A percentile compares a stretch with the other conserved stretches of the same genome.
phyloP scores from a whole-genome alignment of 2,329 filamentous ascomycete species.

The Clonostachys rhizophaga region DNA sequence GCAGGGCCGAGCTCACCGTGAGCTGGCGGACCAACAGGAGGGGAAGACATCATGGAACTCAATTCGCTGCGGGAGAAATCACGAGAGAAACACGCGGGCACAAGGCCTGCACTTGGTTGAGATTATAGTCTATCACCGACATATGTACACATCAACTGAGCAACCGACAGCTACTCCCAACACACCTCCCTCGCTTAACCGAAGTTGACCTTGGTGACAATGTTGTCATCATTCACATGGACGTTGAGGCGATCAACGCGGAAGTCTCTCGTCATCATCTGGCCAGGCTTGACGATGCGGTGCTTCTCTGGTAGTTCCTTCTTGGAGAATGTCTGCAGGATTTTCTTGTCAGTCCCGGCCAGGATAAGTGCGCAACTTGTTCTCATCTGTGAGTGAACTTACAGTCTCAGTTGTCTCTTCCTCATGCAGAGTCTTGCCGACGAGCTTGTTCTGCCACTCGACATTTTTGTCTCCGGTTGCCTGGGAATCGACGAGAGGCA shows the following conservation, averaged over 20 bases:
- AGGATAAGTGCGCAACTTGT: not conserved
- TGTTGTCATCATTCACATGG: constrained; percentile 54
- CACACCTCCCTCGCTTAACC: constrained; percentile 26
- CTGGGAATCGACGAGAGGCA: constrained; percentile 63
- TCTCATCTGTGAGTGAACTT: constrained; percentile 10
- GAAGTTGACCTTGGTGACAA: constrained; percentile 53
- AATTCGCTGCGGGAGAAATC: too few relatives aligned
- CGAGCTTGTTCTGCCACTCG: constrained; percentile 57
- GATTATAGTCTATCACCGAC: too few relatives aligned
- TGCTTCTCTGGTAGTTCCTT: constrained; percentile 51
- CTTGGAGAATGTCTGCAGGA: constrained; percentile 51
- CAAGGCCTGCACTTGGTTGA: too few relatives aligned
- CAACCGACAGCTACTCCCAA: not conserved
- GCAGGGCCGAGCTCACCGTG: too few relatives aligned
- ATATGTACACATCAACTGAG: too few relatives aligned
- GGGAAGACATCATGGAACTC: too few relatives aligned
- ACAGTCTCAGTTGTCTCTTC: constrained; percentile 46
- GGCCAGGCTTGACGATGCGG: constrained; percentile 51
- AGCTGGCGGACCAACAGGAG: too few relatives aligned
- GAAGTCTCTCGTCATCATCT: constrained; percentile 55
- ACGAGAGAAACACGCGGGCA: too few relatives aligned
- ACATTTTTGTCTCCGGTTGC: constrained; percentile 44
- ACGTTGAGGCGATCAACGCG: constrained; percentile 51
- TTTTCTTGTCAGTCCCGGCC: not conserved
- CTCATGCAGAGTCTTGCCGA: constrained; percentile 58